Evolutionary conservation across 1,284 basidiomycete species (phyloP).

Genomic region (Rhodotorula sp.): DNA sequence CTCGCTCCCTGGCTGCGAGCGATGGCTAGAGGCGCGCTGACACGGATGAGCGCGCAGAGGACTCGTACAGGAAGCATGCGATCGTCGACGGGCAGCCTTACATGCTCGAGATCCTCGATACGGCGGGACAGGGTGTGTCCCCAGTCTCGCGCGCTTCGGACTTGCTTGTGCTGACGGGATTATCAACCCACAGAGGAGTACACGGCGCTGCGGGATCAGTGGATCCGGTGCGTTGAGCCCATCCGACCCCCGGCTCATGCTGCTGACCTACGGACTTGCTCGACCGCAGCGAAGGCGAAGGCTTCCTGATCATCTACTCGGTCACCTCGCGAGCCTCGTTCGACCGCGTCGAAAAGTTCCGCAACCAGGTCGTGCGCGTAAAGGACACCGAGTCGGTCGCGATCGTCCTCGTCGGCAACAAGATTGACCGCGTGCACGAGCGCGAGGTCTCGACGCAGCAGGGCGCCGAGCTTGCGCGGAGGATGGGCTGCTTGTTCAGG

Average conservation of each 20-base stretch:
- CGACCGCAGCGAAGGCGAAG: constrained; percentile 50
- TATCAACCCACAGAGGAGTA: constrained; percentile 48
- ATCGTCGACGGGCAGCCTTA: constrained; percentile 53
- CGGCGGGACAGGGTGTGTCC: constrained; percentile 42
- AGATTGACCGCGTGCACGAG: constrained; percentile 51
- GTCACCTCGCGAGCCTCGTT: constrained; percentile 53
- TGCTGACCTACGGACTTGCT: background rate
- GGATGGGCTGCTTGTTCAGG: constrained; percentile 51
- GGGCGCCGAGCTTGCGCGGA: constrained; percentile 48
- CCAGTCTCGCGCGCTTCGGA: background rate
- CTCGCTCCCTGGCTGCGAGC: background rate
- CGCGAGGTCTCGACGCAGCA: constrained; percentile 50
- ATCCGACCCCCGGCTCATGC: no score
- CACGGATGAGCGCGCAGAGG: constrained; percentile 35
- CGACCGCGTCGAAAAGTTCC: constrained; percentile 51
- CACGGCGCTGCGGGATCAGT: constrained; percentile 52
- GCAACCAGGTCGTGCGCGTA: constrained; percentile 50
- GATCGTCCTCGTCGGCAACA: constrained; percentile 53
- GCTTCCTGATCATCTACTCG: constrained; percentile 53
- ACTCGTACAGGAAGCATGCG: constrained; percentile 53
- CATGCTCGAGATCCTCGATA: constrained; percentile 52
- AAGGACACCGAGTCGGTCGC: constrained; percentile 51
- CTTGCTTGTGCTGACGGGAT: background rate
- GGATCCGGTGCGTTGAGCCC: constrained; percentile 47
- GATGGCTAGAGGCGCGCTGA: no score